A percentile compares a stretch with the other conserved stretches of the same genome.
These are phyloP conservation scores for Cladosporium oxysporum DNA, from an alignment of 2,329 filamentous ascomycete genomes.

Conservation along the genomic window DNA sequence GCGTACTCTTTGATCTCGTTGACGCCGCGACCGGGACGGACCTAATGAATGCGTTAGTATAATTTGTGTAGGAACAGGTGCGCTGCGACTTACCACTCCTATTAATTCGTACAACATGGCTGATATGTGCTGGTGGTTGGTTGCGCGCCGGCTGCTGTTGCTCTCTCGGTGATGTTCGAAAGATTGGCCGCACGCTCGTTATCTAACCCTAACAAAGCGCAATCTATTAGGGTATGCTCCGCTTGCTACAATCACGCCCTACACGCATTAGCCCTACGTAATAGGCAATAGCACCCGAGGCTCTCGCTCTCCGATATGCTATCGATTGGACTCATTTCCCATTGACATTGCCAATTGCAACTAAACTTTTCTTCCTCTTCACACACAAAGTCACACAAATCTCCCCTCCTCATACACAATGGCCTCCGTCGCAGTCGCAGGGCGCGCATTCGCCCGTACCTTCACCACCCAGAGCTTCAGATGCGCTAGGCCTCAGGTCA, in stretches of 20 bases:
- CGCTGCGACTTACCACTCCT: slow-evolving; percentile 72
- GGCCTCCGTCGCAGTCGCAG: slow-evolving; percentile 26
- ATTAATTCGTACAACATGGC: slow-evolving; percentile 96
- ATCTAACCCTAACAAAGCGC: neutral
- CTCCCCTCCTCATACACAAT: neutral
- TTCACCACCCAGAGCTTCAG: slow-evolving; percentile 26
- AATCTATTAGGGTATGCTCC: neutral
- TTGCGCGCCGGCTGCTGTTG: neutral
- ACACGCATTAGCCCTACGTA: slow-evolving; percentile 10
- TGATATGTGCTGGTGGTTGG: slow-evolving; percentile 12
- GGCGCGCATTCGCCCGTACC: slow-evolving; percentile 28
- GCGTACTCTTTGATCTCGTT: slow-evolving; percentile 92
- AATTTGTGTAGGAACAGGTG: neutral
- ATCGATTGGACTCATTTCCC: slow-evolving; percentile 6
- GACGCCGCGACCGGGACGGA: slow-evolving; percentile 80
- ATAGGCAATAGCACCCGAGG: slow-evolving; percentile 7
- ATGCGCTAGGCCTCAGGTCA: slow-evolving; percentile 24
- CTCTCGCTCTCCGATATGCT: slow-evolving; percentile 1
- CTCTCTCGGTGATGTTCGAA: slow-evolving; percentile 8
- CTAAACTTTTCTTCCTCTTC: neutral
- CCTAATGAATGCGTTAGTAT: slow-evolving; percentile 54
- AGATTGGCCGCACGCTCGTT: neutral
- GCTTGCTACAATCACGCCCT: neutral
- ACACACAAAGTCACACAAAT: neutral
- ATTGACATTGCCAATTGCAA: slow-evolving; percentile 2